phyloP scores from a whole-genome alignment of 1,139 yeast species.

The Arxiozyma slooffiae region DNA sequence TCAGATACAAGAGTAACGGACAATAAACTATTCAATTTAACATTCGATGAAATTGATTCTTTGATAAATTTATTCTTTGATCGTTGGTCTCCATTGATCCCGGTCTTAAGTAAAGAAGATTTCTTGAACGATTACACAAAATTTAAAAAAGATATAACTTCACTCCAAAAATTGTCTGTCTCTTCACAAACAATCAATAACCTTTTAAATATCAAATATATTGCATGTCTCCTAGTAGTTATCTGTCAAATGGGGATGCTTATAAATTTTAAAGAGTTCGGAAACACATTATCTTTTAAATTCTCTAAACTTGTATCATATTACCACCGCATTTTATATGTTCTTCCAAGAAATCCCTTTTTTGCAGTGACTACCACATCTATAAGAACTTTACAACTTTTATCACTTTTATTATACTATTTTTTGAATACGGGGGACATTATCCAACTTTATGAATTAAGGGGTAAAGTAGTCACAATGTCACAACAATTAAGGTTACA shows the following conservation, averaged over 20 bases:
- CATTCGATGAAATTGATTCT: constrained; percentile 22
- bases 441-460: constrained; percentile 60
- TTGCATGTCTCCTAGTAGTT: constrained; percentile 51
- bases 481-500: constrained; percentile 79
- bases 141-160: constrained; percentile 38
- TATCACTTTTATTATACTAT: constrained; percentile 60
- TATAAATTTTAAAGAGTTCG: constrained; percentile 23
- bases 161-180: neutral
- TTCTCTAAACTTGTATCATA: constrained; percentile 31
- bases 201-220: constrained; percentile 30
- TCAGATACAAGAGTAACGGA: neutral
- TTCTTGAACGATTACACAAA: constrained; percentile 37
- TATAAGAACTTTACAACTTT: constrained; percentile 59
- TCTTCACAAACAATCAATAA: constrained; percentile 8
- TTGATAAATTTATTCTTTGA: constrained; percentile 46
- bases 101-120: constrained; percentile 56
- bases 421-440: constrained; percentile 68
- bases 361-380: constrained; percentile 50
- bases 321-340: constrained; percentile 44
- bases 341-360: constrained; percentile 34
- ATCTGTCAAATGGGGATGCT: constrained; percentile 52
- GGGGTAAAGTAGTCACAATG: constrained; percentile 73
- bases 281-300: constrained; percentile 5
- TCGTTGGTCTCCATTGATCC: constrained; percentile 67
- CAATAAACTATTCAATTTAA: constrained; percentile 6